Conservation (phyloP, 1,284 basidiomycete species). For the Bjerkandera adusta region DNA sequence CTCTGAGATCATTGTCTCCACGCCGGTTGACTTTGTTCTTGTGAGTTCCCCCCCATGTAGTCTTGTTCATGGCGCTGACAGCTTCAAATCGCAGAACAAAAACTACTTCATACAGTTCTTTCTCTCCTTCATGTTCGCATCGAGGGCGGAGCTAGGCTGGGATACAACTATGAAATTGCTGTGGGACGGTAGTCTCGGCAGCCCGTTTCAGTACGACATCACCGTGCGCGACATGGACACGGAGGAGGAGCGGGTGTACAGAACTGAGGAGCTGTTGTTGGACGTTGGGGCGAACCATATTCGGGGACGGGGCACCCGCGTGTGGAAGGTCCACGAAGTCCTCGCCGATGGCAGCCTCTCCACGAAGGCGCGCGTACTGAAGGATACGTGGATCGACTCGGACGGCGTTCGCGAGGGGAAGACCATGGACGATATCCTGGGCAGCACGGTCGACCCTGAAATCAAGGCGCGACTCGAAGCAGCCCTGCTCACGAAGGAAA, state of each 20-base stretch:
- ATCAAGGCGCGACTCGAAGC: too few species aligned
- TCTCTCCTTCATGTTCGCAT: conserved; percentile 2
- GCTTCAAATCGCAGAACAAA: too few species aligned
- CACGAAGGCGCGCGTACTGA: background rate
- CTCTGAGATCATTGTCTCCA: background rate
- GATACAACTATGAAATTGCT: conserved; percentile 2
- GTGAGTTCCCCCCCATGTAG: background rate
- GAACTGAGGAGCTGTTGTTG: background rate
- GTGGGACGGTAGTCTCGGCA: too few species aligned
- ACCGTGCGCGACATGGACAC: background rate
- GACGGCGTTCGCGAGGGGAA: conserved; percentile 2
- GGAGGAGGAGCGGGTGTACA: conserved; percentile 1
- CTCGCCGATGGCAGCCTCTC: background rate
- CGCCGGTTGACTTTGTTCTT: conserved; percentile 1
- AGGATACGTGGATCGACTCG: conserved; percentile 5
- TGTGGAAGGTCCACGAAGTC: conserved; percentile 2
- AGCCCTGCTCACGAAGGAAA: too few species aligned
- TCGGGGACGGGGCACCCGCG: conserved; percentile 4
- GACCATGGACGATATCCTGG: background rate
- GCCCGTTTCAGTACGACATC: conserved; percentile 2
- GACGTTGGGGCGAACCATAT: background rate
- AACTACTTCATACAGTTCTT: conserved; percentile 2
- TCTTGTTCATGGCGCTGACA: background rate
- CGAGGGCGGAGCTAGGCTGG: background rate
- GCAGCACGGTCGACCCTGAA: too few species aligned